Evolutionary conservation across 352 stramenopile genomes (phyloP).

Genomic region (Globisporangium splendens): DNA sequence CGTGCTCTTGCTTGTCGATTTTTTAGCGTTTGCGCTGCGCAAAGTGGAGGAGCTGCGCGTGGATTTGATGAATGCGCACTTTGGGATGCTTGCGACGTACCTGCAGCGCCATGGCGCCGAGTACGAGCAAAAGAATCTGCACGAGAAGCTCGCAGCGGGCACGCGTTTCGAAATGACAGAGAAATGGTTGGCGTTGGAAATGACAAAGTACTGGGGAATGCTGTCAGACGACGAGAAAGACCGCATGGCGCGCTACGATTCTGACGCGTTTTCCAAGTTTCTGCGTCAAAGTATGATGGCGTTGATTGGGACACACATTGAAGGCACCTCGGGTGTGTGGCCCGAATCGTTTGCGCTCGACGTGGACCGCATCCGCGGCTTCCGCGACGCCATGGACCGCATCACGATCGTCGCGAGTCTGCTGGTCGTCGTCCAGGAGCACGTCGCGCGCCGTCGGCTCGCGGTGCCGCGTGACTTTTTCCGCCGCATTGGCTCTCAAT

Average conservation of each 20-base stretch:
- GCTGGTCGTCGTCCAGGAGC: conserved; percentile 57
- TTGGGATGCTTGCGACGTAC: conserved; percentile 50
- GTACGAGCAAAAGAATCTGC: conserved; percentile 60
- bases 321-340: conserved; percentile 38
- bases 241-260: conserved; percentile 25
- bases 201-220: conserved; percentile 24
- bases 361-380: conserved; percentile 42
- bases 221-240: conserved; percentile 22
- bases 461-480: conserved; percentile 28
- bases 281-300: conserved; percentile 40
- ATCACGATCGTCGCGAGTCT: conserved; percentile 55
- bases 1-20: conserved; percentile 44
- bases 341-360: conserved; percentile 68
- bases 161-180: conserved; percentile 32
- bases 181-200: conserved; percentile 47
- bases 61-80: conserved; percentile 60
- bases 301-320: conserved; percentile 52
- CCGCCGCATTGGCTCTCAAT: conserved; percentile 20
- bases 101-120: conserved; percentile 53
- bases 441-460: conserved; percentile 31
- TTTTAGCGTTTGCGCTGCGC: conserved; percentile 59
- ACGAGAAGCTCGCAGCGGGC: conserved; percentile 24
- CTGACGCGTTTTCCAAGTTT: conserved; percentile 39
- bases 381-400: conserved; percentile 52
- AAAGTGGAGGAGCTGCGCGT: conserved; percentile 64